These are phyloP conservation scores for Lactarius vividus DNA, from an alignment of 768 basidiomycete species.

Conservation along the genomic window DNA sequence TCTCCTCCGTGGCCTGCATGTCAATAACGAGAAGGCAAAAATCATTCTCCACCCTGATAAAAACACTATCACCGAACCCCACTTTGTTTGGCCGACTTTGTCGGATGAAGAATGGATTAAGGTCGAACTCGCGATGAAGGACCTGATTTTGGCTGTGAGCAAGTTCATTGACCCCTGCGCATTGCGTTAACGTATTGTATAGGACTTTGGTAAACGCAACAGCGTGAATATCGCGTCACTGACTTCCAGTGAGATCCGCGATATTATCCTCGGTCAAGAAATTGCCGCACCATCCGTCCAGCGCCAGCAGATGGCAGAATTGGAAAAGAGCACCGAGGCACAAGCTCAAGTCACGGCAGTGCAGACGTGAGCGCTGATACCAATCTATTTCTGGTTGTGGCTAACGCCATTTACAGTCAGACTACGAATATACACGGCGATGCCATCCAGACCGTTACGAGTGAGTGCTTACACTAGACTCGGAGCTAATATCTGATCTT, in stretches of 20 bases:
- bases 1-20: slow-evolving; percentile 94
- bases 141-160: slow-evolving; percentile 83
- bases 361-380: slow-evolving; percentile 60
- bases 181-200: slow-evolving; percentile 27
- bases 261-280: slow-evolving; percentile 98
- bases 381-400: slow-evolving; percentile 7
- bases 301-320: slow-evolving; percentile 98
- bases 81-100: slow-evolving; percentile 96
- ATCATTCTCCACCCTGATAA: slow-evolving; percentile 97
- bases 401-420: slow-evolving; percentile 46
- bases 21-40: slow-evolving; percentile 99
- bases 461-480: slow-evolving; percentile 40
- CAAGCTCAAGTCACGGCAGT: slow-evolving; percentile 94
- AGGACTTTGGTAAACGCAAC: slow-evolving; percentile 99
- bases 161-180: background rate
- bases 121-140: slow-evolving; percentile 98
- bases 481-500: background rate
- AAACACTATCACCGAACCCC: slow-evolving; percentile 93
- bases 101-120: slow-evolving; percentile 98
- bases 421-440: slow-evolving; percentile 98
- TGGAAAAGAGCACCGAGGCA: slow-evolving; percentile 95
- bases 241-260: slow-evolving; percentile 94
- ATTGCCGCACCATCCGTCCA: slow-evolving; percentile 95
- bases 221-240: slow-evolving; percentile 98
- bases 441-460: slow-evolving; percentile 91